Conservation (phyloP, 805 yeast genomes). For the Hanseniaspora opuntiae region DNA sequence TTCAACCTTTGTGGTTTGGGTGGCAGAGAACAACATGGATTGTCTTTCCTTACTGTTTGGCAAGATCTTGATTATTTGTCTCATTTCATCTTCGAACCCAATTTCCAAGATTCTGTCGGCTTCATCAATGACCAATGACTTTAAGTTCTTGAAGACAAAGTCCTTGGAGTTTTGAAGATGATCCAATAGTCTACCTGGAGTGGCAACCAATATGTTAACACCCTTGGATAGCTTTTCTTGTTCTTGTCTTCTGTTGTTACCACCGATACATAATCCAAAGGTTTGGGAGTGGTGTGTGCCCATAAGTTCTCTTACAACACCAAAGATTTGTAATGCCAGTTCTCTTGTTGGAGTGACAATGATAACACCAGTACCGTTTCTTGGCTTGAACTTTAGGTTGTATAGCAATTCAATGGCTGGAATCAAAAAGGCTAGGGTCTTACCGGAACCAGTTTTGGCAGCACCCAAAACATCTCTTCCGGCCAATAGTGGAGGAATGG, state of each 20-base stretch:
- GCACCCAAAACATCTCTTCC: conserved; percentile 97
- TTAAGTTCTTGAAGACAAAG: conserved; percentile 83
- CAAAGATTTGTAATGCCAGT: conserved; percentile 91
- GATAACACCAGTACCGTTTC: conserved; percentile 96
- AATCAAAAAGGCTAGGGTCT: conserved; percentile 84
- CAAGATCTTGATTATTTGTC: conserved; percentile 81
- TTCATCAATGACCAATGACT: conserved; percentile 89
- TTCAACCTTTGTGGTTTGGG: conserved; percentile 97
- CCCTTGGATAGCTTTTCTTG: conserved; percentile 90
- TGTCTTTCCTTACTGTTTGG: conserved; percentile 81
- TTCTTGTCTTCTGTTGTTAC: conserved; percentile 94
- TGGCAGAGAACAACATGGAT: conserved; percentile 95
- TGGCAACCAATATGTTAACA: conserved; percentile 84
- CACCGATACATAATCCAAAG: conserved; percentile 93
- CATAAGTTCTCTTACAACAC: conserved; percentile 92
- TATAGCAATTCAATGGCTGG: conserved; percentile 92
- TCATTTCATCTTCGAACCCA: conserved; percentile 98
- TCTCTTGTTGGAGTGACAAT: conserved; percentile 96
- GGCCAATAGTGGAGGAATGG: conserved; percentile 91
- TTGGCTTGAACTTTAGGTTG: conserved; percentile 84
- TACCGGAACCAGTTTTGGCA: conserved; percentile 99
- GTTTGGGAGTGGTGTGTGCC: conserved; percentile 78
- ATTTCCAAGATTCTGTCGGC: conserved; percentile 96
- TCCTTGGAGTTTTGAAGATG: conserved; percentile 93
- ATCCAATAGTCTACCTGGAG: conserved; percentile 94